Base-by-base conservation (phyloP, 1,284 basidiomycete species). In the Heterobasidion parviporum region DNA sequence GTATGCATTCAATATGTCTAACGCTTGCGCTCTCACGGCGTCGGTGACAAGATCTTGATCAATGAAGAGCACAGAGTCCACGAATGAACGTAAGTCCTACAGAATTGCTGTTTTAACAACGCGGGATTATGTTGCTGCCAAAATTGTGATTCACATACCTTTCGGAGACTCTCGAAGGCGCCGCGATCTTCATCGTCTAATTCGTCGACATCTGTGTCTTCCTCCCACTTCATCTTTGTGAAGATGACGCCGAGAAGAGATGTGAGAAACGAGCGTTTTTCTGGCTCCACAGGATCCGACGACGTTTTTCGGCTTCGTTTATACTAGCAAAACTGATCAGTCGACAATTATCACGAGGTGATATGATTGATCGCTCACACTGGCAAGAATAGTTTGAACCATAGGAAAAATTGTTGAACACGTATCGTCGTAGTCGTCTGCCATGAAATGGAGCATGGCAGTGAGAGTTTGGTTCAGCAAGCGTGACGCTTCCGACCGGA, bases 151-250 rank as follows among this genome's bases (percentile, higher is more conserved):
- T 14, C 44, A 58, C 65, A 36, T 66, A 89, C 92, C 75, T 89
- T 92, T 63, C 97, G 85, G 70, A 98, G 79, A 56, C 84, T 83
- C 57, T 92, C 86, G 64, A 99, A 98, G 50, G 85, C 86, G 20
- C 81, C 82, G 58, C 84, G 80, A 59, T 96, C 95, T 57, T 98
- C 96, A 56, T 94, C 93, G 54, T 96, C 94, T 49, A 85, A 79
- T 61, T 94, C 92, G 41, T 87, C 83, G 7, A 87, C 86, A 64
- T 94, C 89, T 4, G 81, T 82, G 0, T 87, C 85, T 60, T 84
- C 80, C 54, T 92, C 89, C 98, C 98, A 99, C 66, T 94, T 96
- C 69, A 92, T 81, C 73, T 98, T 98, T 55, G 82, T 77, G 36
- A 98, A 73, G 41, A 93, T 81, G 41, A 94, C 87, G 61, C 87